Evolutionary conservation across 306 rosid species (phyloP), one percentile per base, ranked within the genome.

Genomic region (Glycine tomentella): DNA sequence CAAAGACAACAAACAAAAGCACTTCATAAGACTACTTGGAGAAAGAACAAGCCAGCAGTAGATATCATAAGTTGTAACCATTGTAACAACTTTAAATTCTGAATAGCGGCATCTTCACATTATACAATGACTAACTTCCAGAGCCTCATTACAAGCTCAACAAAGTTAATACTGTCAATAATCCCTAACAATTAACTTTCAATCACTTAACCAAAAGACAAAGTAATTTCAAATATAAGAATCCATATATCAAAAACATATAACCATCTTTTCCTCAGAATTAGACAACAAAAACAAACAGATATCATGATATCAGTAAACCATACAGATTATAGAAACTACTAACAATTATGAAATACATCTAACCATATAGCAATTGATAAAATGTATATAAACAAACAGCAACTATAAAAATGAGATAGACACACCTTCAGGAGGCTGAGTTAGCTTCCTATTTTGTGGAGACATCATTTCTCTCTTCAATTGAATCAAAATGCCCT

Each of bases 401-500:
- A 13, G 51, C 36, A 74, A 51, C 10, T 25, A 38, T n/a, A 53
- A 51, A 75, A 66, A 53, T 79, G 74, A 74, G 73, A 65, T 15
- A 25, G 20, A 81, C 89, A 33, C 51, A 93, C 98, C 98, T 91
- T 95, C 99, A 59, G 92, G 91, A 78, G 98, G 99, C 87, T 95
- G 99, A 85, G 91, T 79, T 79, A 93, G 89, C 90, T 85, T 95
- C 85, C 98, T 88, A 85, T 95, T 95, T 82, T 95, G 99, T 48
- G 99, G 97, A 65, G 94, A 90, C 80, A 65, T 82, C 99, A 95
- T 95, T 53, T 95, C 99, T 88, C 90, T 95, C 93, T 95, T 95
- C 91, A 95, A 79, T 77, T 92, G 99, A 76, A 91, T 55, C 86
- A 95, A 88, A 81, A 92, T 76, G 82, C 89, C 97, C 87, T 95